Evolutionary conservation across 306 rosid species (phyloP).

Genomic region (Medicago truncatula): DNA sequence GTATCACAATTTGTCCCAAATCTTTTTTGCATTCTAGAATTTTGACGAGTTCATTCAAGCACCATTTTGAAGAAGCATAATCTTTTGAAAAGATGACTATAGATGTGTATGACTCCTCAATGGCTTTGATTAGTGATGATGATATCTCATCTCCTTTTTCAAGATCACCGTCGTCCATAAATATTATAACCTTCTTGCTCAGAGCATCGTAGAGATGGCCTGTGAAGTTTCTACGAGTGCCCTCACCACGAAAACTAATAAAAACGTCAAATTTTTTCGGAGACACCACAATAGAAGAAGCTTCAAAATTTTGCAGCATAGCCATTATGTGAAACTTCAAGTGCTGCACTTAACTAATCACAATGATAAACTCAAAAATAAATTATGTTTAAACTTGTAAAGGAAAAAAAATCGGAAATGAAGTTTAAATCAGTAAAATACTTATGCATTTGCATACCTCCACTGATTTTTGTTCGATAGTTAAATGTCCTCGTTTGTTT

Average conservation of each 20-base stretch:
- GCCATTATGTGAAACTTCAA: neutral
- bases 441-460: too few species aligned
- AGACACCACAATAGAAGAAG: neutral
- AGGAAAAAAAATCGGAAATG: too few species aligned
- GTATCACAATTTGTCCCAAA: slow-evolving; percentile 3
- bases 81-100: neutral
- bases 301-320: neutral
- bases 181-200: neutral
- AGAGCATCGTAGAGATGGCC: slow-evolving; percentile 27
- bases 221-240: slow-evolving; percentile 4
- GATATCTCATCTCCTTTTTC: slow-evolving; percentile 29
- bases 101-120: slow-evolving; percentile 6
- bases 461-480: too few species aligned
- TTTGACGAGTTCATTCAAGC: slow-evolving; percentile 15
- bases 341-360: too few species aligned
- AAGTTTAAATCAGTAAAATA: too few species aligned
- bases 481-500: too few species aligned
- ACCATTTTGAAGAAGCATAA: slow-evolving; percentile 37
- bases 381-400: too few species aligned
- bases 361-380: too few species aligned
- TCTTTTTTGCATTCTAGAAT: slow-evolving; percentile 25
- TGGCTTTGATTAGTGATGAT: neutral
- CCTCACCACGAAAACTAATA: slow-evolving; percentile 18
- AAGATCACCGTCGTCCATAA: neutral
- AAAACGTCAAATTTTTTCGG: slow-evolving; percentile 18